phyloP scores from a whole-genome alignment of 2,329 filamentous ascomycete genomes.

The Huntiella decipiens region DNA sequence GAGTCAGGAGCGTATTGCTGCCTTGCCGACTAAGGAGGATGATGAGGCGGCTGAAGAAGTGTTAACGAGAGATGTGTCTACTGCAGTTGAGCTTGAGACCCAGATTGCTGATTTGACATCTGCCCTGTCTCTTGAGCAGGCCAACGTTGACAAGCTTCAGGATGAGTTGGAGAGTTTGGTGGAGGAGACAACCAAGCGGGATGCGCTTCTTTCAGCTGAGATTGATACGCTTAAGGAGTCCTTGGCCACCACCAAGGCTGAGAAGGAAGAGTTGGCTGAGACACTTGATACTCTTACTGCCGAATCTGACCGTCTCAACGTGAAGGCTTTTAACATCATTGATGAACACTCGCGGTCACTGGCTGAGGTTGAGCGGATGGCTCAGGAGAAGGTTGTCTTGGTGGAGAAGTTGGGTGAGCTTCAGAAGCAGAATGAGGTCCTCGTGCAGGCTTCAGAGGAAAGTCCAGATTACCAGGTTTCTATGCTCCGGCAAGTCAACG shows the following conservation, averaged over 20 bases:
- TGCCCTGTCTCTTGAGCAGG: slow-evolving; percentile 1
- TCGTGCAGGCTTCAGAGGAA: slow-evolving; percentile 2
- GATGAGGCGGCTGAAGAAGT: neutral
- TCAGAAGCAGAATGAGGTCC: neutral
- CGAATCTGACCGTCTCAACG: slow-evolving; percentile 5
- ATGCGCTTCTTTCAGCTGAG: slow-evolving; percentile 1
- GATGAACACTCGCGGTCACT: slow-evolving; percentile 2
- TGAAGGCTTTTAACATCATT: slow-evolving; percentile 3
- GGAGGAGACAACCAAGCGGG: slow-evolving; percentile 1
- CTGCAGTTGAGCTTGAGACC: neutral
- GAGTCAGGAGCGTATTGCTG: slow-evolving; percentile 3
- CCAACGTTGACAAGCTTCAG: slow-evolving; percentile 5
- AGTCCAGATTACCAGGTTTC: slow-evolving; percentile 5
- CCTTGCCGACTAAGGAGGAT: neutral
- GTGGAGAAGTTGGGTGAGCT: slow-evolving; percentile 1
- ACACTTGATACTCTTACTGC: slow-evolving; percentile 1
- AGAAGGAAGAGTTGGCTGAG: slow-evolving; percentile 2
- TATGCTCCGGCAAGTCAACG: slow-evolving; percentile 6
- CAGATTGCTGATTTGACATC: slow-evolving; percentile 4
- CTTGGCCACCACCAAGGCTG: slow-evolving; percentile 1
- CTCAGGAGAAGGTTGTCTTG: slow-evolving; percentile 2
- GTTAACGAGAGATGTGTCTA: neutral
- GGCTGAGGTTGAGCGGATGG: slow-evolving; percentile 5
- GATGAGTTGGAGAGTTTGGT: slow-evolving; percentile 2
- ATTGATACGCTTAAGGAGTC: neutral